Evolutionary conservation across 306 rosid genomes (phyloP), one percentile per base, ranked within the genome.

Genomic region (Vigna mungo): DNA sequence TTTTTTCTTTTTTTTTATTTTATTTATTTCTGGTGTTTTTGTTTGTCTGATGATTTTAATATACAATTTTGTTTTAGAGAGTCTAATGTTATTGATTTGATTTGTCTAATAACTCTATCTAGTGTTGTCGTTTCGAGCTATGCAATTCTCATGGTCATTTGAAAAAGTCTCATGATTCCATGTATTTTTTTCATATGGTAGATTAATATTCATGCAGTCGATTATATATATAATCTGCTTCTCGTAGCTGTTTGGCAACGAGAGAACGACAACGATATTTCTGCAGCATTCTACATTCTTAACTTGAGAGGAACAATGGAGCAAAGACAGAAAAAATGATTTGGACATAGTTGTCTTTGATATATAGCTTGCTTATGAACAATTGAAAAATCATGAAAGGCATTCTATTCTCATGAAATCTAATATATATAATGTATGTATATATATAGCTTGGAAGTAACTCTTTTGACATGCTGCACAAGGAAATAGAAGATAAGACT

Each of bases 31-130:
- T 62, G 47, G 25, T 23, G 1, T 62, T 20, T 62, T 62, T 25
- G 25, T 36, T 62, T n/a, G 25, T 62, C 25, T 9, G 23, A 30
- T 60, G 41, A 15, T 32, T 32, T 61, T 15, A 30, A 60, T 14
- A 13, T 32, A 60, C 9, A 61, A 41, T 15, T 61, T 32, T 32
- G 5, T 62, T 30, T 36, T 15, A 5, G 36, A 62, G 47, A n/a
- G 14, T 61, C 68, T 61, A 61, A 64, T 39, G 70, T 64, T 47
- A 2, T 41, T 11, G 71, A 41, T 17, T 65, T 39, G 71, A 39
- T 65, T 11, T 20, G 27, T 63, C 27, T 64, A 37, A 37, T 14
- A 30, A 30, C 32, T 59, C 17, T 27, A 30, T 11, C 66, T 60
- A 60, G 64, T 59, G 67, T 53, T 53, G 14, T 9, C 18, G 6